Base-by-base conservation (phyloP, 2,329 filamentous ascomycete species). In the Hypoxylon sp. region DNA sequence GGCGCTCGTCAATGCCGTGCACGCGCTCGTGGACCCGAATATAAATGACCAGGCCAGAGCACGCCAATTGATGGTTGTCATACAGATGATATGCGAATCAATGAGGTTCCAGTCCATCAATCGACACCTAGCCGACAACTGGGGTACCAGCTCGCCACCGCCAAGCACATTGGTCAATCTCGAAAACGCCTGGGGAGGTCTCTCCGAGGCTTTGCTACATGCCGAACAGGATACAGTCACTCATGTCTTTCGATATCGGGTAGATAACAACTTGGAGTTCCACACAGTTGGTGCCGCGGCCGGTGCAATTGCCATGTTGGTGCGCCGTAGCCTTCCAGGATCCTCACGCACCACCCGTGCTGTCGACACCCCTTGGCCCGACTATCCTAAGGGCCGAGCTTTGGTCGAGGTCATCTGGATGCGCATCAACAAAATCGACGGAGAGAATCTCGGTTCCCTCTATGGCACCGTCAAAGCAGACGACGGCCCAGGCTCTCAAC, bases 51-150 rank as follows among this genome's bases (percentile, higher is more conserved):
- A 40, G 7, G 36, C 36, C 4, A 40, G 36, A 40, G 36, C 36
- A 18, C 36, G 36, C 7, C 36, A 40, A 33, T 54, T 54, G 38
- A 40, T 61, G 30, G 57, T 61, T 18, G 28, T 54, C 48, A 53
- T 61, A 32, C 57, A 61, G 49, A 61, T 61, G 57, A 61, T 61
- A 45, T 45, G 22, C 38, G 57, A 61, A 20, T 26, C 48, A 3
- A 61, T 54, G 16, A 30, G 57, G 24, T 45, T 61, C 18, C 33
- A 33, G 18, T 40, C 12, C 18, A 61, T 61, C 9, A 22, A 28
- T 12, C 16, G 44, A n/a, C 26, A 53, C n/a, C 38, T 61, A 5
- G 33, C 36, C 3, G 28, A 24, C 16, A 46, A 53, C 26, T 61
- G 57, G 57, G 16, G 12, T 14, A 38, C 3, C 18, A 24, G 16